Evolutionary conservation across 2,329 filamentous ascomycete species (phyloP).

Genomic region (Colletotrichum zoysiae): DNA sequence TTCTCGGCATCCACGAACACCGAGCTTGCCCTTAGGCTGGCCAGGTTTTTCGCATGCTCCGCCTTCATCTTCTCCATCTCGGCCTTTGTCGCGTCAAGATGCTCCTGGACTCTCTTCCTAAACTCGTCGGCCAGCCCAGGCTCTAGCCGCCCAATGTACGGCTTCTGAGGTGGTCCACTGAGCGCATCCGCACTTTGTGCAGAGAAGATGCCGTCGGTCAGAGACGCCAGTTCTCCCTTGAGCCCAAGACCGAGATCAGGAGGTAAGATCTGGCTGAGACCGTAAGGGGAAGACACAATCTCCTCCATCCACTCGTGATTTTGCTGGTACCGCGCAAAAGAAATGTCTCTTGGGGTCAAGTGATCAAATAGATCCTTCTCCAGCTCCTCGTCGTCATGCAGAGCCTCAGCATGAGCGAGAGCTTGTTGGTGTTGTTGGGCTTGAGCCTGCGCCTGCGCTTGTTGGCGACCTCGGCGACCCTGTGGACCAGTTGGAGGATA

Average conservation of each 20-base stretch:
- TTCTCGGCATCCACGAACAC: slow-evolving; percentile 80
- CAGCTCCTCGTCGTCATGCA: slow-evolving; percentile 84
- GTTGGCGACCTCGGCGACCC: slow-evolving; percentile 44
- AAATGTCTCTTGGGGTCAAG: slow-evolving; percentile 90
- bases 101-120: slow-evolving; percentile 79
- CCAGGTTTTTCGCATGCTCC: slow-evolving; percentile 81
- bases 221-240: slow-evolving; percentile 81
- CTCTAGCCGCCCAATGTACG: slow-evolving; percentile 76
- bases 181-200: slow-evolving; percentile 67
- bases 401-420: slow-evolving; percentile 45
- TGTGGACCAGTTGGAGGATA: slow-evolving; percentile 67
- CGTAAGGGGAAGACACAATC: slow-evolving; percentile 90
- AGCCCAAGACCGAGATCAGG: slow-evolving; percentile 88
- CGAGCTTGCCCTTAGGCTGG: slow-evolving; percentile 78
- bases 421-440: slow-evolving; percentile 42
- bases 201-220: slow-evolving; percentile 90
- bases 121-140: slow-evolving; percentile 86
- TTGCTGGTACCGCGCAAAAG: slow-evolving; percentile 86
- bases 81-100: slow-evolving; percentile 78
- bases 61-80: slow-evolving; percentile 89
- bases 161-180: slow-evolving; percentile 64
- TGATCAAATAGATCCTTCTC: slow-evolving; percentile 87
- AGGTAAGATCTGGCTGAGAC: slow-evolving; percentile 85
- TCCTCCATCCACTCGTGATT: slow-evolving; percentile 99
- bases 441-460: slow-evolving; percentile 54